These are phyloP conservation scores for Podospora pseudopauciseta DNA, from an alignment of 495 filamentous ascomycete species.

Conservation along the genomic window DNA sequence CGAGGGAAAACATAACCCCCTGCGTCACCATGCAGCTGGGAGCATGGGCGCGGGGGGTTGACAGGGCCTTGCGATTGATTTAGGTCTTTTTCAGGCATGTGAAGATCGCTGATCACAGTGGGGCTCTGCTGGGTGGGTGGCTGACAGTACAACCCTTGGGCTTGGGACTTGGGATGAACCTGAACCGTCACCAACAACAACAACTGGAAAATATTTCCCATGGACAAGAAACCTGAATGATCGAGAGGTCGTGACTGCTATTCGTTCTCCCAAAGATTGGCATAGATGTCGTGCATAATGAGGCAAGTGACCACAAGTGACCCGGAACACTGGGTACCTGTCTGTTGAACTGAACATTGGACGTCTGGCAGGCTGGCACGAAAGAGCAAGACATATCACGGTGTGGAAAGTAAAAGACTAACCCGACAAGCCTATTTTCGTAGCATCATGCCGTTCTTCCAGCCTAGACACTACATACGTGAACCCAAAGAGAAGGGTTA, in stretches of 20 bases:
- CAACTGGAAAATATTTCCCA: not conserved
- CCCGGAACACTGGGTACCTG: no score
- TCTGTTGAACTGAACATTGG: not conserved
- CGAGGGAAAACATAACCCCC: not conserved
- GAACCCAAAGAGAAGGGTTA: slow-evolving; percentile 6
- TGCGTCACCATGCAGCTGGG: slow-evolving; percentile 7
- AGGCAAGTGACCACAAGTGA: no score
- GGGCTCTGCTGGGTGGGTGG: not conserved
- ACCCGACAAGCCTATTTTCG: no score
- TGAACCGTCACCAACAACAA: not conserved
- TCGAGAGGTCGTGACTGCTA: no score
- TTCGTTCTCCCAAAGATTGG: no score
- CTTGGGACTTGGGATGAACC: not conserved
- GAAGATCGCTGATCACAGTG: slow-evolving; percentile 9
- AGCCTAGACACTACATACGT: no score
- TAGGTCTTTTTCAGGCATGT: not conserved
- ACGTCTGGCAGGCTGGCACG: not conserved
- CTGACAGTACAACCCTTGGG: not conserved
- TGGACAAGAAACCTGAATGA: not conserved
- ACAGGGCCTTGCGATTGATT: slow-evolving; percentile 1
- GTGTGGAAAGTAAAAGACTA: no score
- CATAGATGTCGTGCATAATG: no score
- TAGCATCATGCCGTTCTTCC: no score
- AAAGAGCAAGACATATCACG: not conserved
- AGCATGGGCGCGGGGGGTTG: not conserved